These are phyloP conservation scores for Boechera retrofracta DNA, from an alignment of 345 rosid species.

Conservation along the genomic window DNA sequence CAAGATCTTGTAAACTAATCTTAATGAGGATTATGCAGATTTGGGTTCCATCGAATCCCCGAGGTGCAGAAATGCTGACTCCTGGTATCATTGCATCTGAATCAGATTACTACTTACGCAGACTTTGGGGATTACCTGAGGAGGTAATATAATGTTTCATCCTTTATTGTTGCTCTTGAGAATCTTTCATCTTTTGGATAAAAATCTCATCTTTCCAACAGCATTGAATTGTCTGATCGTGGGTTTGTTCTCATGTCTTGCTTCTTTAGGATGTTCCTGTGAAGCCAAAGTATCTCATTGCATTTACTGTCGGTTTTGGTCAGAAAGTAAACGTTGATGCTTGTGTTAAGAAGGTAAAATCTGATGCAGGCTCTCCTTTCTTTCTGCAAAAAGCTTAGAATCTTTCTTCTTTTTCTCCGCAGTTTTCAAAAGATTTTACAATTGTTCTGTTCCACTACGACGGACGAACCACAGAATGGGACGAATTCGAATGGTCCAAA, in stretches of 20 bases:
- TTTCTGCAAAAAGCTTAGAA: conserved; percentile 15
- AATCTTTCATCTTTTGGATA: conserved; percentile 24
- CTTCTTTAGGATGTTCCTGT: conserved; percentile 74
- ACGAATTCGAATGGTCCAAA: conserved; percentile 93
- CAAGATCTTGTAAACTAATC: conserved; percentile 33
- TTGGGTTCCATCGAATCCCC: conserved; percentile 94
- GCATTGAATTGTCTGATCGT: conserved; percentile 1
- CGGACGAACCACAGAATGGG: conserved; percentile 87
- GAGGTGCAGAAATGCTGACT: conserved; percentile 89
- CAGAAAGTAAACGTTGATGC: conserved; percentile 84
- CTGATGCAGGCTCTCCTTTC: conserved; percentile 12
- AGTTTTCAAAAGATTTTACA: conserved; percentile 84
- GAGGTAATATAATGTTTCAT: conserved; percentile 56
- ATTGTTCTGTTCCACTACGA: conserved; percentile 94
- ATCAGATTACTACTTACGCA: conserved; percentile 74
- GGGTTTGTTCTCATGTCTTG: conserved; percentile 13
- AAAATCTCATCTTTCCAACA: neutral
- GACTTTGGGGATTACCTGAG: conserved; percentile 90
- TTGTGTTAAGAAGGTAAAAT: conserved; percentile 77
- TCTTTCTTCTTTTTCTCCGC: conserved; percentile 31
- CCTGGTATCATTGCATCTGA: conserved; percentile 81
- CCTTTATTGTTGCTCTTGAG: neutral
- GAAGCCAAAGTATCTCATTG: conserved; percentile 77
- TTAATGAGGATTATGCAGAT: conserved; percentile 58
- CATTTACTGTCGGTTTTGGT: conserved; percentile 84